Evolutionary conservation across 306 rosid species (phyloP).

Genomic region (Citrullus mucosospermus): DNA sequence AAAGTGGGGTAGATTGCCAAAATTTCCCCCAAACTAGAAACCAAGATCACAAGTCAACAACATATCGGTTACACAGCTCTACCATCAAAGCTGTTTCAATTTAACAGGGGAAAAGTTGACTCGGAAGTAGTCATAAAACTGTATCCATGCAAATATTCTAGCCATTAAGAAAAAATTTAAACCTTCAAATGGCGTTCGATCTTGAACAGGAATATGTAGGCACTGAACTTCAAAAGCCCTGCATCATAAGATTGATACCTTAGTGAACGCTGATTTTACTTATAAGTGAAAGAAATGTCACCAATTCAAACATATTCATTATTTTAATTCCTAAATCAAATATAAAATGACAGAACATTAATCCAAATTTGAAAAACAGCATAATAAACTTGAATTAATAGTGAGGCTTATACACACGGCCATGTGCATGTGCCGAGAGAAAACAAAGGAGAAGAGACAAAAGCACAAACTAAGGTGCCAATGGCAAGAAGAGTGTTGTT

Average conservation of each 20-base stretch:
- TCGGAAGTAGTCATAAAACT: neutral
- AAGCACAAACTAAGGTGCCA: neutral
- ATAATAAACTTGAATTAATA: neutral
- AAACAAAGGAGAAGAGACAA: neutral
- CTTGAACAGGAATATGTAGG: slow-evolving; percentile 73
- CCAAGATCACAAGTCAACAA: neutral
- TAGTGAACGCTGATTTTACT: neutral
- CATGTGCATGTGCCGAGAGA: neutral
- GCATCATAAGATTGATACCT: slow-evolving; percentile 12
- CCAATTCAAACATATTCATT: neutral
- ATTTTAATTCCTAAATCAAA: neutral
- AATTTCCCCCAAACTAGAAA: neutral
- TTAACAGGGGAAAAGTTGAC: neutral
- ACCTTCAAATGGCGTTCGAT: slow-evolving; percentile 94
- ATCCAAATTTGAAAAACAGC: neutral
- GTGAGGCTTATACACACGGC: neutral
- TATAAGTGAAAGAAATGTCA: neutral
- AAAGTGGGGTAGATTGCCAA: neutral
- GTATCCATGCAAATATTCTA: neutral
- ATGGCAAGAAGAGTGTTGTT: neutral
- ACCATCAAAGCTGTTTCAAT: neutral
- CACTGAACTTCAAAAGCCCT: slow-evolving; percentile 92
- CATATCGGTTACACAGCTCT: neutral
- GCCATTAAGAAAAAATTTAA: slow-evolving; percentile 5
- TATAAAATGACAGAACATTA: neutral